Percentiles rank a stretch among this genome's conserved stretches.
phyloP scores from a whole-genome alignment of 2,329 filamentous ascomycete genomes.

The Ophiostoma novo-ulmi region DNA sequence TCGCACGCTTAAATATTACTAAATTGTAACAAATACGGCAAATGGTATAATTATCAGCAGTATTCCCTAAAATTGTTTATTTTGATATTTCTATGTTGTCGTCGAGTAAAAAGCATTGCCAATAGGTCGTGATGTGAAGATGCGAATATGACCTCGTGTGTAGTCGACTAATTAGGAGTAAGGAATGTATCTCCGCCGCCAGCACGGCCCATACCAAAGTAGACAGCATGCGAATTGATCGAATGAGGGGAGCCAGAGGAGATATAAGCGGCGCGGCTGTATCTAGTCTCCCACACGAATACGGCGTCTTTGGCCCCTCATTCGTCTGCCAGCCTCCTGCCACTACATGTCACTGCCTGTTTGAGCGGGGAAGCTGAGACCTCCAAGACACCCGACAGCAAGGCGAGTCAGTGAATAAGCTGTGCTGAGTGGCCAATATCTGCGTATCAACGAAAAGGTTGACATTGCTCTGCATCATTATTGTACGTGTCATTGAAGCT shows the following conservation, averaged over 20 bases:
- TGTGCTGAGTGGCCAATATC: neutral
- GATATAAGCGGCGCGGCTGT: neutral
- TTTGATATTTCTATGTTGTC: too few species aligned
- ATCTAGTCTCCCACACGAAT: slow-evolving; percentile 3
- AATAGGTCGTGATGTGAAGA: neutral
- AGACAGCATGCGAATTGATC: neutral
- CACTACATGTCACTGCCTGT: neutral
- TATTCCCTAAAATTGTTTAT: neutral
- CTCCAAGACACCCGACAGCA: neutral
- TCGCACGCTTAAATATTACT: neutral
- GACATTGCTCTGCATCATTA: neutral
- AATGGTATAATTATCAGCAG: neutral
- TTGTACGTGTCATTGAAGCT: neutral
- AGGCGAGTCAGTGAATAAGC: neutral
- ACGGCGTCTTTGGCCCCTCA: slow-evolving; percentile 4
- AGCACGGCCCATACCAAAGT: neutral
- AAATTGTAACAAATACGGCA: neutral
- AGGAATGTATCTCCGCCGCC: neutral
- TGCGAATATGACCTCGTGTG: neutral
- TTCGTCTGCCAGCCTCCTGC: slow-evolving; percentile 4
- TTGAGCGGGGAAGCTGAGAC: slow-evolving; percentile 8
- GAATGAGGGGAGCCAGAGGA: neutral
- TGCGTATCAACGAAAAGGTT: neutral
- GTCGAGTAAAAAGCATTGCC: neutral
- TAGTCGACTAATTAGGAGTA: neutral